Conservation (phyloP, 805 yeast genomes). For the Pichia eremophila region DNA sequence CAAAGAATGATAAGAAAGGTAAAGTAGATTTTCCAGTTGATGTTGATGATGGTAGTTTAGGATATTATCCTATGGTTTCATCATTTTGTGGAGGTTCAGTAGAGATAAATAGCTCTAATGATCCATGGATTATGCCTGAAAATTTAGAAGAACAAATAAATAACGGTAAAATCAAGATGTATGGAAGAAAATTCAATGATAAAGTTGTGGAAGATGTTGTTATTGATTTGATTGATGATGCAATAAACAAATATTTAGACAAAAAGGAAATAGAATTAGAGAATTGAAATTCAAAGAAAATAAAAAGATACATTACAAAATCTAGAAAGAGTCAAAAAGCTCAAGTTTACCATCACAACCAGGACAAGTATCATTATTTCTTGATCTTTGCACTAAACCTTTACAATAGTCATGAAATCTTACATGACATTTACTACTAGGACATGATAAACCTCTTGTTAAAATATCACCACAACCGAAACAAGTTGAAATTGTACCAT, state of each 20-base stretch:
- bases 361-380: slow-evolving; percentile 27
- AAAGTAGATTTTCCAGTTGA: slow-evolving; percentile 16
- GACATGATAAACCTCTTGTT: slow-evolving; percentile 41
- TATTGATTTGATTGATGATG: slow-evolving; percentile 80
- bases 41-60: slow-evolving; percentile 75
- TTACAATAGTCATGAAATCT: slow-evolving; percentile 44
- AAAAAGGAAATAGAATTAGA: slow-evolving; percentile 9
- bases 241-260: slow-evolving; percentile 53
- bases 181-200: slow-evolving; percentile 55
- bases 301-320: slow-evolving; percentile 10
- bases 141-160: slow-evolving; percentile 22
- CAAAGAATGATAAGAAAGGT: slow-evolving; percentile 1
- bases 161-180: slow-evolving; percentile 33
- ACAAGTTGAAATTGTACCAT: slow-evolving; percentile 35
- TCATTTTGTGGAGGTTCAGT: slow-evolving; percentile 75
- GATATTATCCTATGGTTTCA: slow-evolving; percentile 87
- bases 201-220: slow-evolving; percentile 70
- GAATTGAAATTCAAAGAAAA: slow-evolving; percentile 5
- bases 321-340: slow-evolving; percentile 10
- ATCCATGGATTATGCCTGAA: slow-evolving; percentile 39
- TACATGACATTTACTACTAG: slow-evolving; percentile 24
- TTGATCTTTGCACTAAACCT: slow-evolving; percentile 28
- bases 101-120: slow-evolving; percentile 58
- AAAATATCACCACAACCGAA: slow-evolving; percentile 43
- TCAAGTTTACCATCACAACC: slow-evolving; percentile 10